Base-by-base conservation (phyloP, 2,329 filamentous ascomycete species). In the Pseudogymnoascus sp. region DNA sequence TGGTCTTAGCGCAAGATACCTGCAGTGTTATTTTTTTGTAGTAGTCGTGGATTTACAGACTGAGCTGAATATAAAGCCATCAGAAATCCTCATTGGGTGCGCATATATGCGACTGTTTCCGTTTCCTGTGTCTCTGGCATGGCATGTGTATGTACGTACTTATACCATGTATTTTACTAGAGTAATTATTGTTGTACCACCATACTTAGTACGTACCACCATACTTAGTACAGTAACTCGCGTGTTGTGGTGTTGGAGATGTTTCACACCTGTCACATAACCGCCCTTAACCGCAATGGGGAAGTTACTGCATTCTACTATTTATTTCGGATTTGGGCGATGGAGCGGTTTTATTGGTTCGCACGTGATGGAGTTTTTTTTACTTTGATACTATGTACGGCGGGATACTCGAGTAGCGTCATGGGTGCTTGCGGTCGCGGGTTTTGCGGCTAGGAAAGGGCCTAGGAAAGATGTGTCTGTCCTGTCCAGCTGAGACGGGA, bases 181-280 rank as follows among this genome's bases (percentile, higher is more conserved):
- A 34, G 31, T 34, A 4, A 12, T 34, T 34, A 34, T 34, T 34
- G 31, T 34, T 34, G 29, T 31, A 31, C 29, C 29, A 31, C 29
- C 29, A 5, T 26, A 26, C 29, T 21, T 21, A 21, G 21, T 21
- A 31, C 8, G 29, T 31, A 31, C 29, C 29, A 31, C 29, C 29
- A 5, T 26, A 26, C 29, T 21, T 21, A 21, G 21, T 21, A 31
- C 8, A 3, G 8, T 31, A 31, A 34, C 45, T 51, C 45, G 45
- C 45, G 45, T 51, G 45, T n/a, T 47, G 12, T 29, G 29, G 45
- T 51, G 45, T 39, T 39, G 42, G 26, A 3, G 7, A 12, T 54
- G 47, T 54, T 54, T 54, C 47, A 54, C 26, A 54, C 26, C 26
- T 54, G 47, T 54, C 47, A 54, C 47, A 54, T 31, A 54, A 54